phyloP scores from a whole-genome alignment of 805 yeast genomes.

The Yamadazyma takamatsuzukensis region DNA sequence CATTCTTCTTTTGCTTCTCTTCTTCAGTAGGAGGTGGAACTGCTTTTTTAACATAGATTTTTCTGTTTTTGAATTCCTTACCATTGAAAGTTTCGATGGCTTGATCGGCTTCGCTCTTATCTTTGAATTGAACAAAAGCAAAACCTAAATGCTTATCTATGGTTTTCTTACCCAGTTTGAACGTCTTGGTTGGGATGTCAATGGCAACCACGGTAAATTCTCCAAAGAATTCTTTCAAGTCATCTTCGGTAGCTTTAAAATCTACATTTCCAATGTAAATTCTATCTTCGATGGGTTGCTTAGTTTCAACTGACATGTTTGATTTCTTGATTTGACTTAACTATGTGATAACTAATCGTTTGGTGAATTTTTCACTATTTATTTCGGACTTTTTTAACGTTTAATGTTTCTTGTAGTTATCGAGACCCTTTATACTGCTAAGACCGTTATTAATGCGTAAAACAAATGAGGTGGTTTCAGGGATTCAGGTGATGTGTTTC shows the following conservation, averaged over 20 bases:
- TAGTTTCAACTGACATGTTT: constrained; percentile 18
- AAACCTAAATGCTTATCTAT: constrained; percentile 50
- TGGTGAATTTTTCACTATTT: constrained; percentile 1
- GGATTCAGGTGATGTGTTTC: too few species aligned
- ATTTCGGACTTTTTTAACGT: too few species aligned
- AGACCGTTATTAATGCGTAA: too few species aligned
- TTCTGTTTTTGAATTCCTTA: constrained; percentile 42
- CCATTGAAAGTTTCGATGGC: constrained; percentile 43
- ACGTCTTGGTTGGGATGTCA: constrained; percentile 48
- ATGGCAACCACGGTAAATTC: constrained; percentile 45
- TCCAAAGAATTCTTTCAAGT: constrained; percentile 45
- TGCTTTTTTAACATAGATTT: constrained; percentile 51
- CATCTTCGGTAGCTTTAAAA: constrained; percentile 39
- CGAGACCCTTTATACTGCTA: too few species aligned
- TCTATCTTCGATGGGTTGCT: constrained; percentile 40
- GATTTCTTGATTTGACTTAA: not conserved
- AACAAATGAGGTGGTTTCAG: too few species aligned
- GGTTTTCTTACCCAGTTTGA: constrained; percentile 29
- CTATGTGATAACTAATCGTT: not conserved
- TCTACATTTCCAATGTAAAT: constrained; percentile 43
- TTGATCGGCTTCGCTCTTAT: constrained; percentile 40
- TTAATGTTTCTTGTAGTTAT: too few species aligned
- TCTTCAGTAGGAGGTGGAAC: constrained; percentile 49
- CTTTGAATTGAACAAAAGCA: constrained; percentile 54
- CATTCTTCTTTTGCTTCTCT: constrained; percentile 35